phyloP scores from a whole-genome alignment of 768 basidiomycete species.

The Paxillus ammoniavirescens region DNA sequence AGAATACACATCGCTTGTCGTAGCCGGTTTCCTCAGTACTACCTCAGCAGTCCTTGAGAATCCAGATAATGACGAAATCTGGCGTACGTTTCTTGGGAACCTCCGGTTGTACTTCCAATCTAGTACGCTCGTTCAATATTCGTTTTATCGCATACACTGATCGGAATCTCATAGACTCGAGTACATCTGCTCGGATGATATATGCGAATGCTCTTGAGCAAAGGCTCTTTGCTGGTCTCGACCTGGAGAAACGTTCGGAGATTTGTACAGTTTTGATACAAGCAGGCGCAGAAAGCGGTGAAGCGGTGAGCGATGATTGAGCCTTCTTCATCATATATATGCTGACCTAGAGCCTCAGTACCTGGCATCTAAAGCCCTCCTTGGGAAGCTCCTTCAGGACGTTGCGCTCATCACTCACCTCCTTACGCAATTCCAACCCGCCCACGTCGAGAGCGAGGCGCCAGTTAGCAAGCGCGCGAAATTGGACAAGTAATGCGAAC shows the following conservation, averaged over 20 bases:
- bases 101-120: constrained; percentile 45
- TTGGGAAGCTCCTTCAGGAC: constrained; percentile 50
- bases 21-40: constrained; percentile 54
- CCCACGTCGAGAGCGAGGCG: constrained; percentile 36
- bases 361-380: constrained; percentile 45
- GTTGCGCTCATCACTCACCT: constrained; percentile 52
- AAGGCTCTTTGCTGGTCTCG: constrained; percentile 56
- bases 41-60: constrained; percentile 46
- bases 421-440: constrained; percentile 48
- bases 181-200: constrained; percentile 36
- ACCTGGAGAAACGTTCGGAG: constrained; percentile 50
- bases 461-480: constrained; percentile 67
- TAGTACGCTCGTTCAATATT: constrained; percentile 36
- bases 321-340: neutral
- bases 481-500: constrained; percentile 46
- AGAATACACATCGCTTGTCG: constrained; percentile 29
- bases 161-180: constrained; percentile 34
- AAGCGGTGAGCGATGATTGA: constrained; percentile 41
- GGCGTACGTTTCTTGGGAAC: constrained; percentile 49
- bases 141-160: neutral
- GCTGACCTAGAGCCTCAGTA: constrained; percentile 32
- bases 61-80: constrained; percentile 36
- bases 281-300: constrained; percentile 44
- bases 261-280: constrained; percentile 58
- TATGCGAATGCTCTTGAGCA: constrained; percentile 47